A percentile compares a stretch with the other conserved stretches of the same genome.
These are phyloP conservation scores for Paraphoma chrysanthemicola DNA, from an alignment of 2,329 filamentous ascomycete species.

Conservation along the genomic window DNA sequence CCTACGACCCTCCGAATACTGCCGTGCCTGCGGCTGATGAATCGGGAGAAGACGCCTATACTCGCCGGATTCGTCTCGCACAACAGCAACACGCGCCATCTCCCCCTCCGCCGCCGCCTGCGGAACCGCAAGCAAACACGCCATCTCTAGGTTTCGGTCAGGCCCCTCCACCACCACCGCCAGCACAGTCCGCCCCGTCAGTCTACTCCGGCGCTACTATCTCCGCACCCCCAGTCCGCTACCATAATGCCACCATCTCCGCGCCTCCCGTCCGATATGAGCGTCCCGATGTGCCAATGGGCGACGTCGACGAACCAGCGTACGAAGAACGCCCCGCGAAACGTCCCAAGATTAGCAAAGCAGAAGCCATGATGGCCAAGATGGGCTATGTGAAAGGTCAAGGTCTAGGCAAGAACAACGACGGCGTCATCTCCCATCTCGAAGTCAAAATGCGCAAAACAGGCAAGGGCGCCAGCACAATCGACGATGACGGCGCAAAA, in stretches of 20 bases:
- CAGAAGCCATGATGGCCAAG: conserved; percentile 86
- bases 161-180: conserved; percentile 20
- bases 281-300: conserved; percentile 19
- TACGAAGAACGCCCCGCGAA: conserved; percentile 53
- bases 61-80: conserved; percentile 27
- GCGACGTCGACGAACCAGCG: conserved; percentile 14
- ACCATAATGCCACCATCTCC: conserved; percentile 72
- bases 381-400: conserved; percentile 91
- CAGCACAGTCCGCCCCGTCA: conserved; percentile 40
- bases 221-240: conserved; percentile 79
- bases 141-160: neutral
- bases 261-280: conserved; percentile 79
- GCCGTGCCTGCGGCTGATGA: conserved; percentile 51
- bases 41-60: conserved; percentile 24
- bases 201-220: conserved; percentile 63
- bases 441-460: conserved; percentile 61
- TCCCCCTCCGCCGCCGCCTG: conserved; percentile 11
- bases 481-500: conserved; percentile 59
- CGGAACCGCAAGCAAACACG: neutral
- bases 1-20: conserved; percentile 21
- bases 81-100: conserved; percentile 17
- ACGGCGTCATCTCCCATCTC: conserved; percentile 85
- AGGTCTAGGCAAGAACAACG: conserved; percentile 81
- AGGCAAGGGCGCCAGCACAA: conserved; percentile 21
- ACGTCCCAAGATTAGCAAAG: conserved; percentile 52